Conservation (phyloP, 768 basidiomycete genomes). For the Suillus ampliporus region DNA sequence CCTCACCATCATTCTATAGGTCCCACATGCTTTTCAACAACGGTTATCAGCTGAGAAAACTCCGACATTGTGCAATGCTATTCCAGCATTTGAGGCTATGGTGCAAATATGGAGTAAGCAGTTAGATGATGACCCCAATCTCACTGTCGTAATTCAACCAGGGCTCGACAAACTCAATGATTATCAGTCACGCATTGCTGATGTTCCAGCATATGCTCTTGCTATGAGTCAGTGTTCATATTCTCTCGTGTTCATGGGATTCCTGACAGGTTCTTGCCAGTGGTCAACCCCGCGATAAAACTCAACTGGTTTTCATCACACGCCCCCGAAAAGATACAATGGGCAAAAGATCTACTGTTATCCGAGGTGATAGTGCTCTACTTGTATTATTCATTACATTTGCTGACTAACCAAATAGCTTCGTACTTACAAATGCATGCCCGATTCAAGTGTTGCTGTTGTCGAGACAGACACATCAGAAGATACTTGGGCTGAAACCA, state of each 20-base stretch:
- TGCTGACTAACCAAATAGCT: not conserved
- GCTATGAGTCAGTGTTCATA: slow-evolving; percentile 2
- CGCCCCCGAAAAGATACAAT: not conserved
- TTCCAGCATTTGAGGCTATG: slow-evolving; percentile 32
- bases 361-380: not conserved
- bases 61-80: slow-evolving; percentile 31
- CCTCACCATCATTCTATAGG: slow-evolving; percentile 22
- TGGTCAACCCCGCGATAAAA: slow-evolving; percentile 15
- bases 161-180: slow-evolving; percentile 37
- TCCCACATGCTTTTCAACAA: slow-evolving; percentile 41
- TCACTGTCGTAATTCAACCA: slow-evolving; percentile 26
- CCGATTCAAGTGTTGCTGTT: not conserved
- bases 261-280: slow-evolving; percentile 10
- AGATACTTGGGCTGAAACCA: not conserved
- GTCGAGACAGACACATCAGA: not conserved
- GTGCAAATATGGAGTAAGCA: slow-evolving; percentile 26
- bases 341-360: slow-evolving; percentile 4
- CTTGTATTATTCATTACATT: no score
- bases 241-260: slow-evolving; percentile 7
- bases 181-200: slow-evolving; percentile 25
- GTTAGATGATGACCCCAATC: slow-evolving; percentile 15
- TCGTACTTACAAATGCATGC: not conserved
- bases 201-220: slow-evolving; percentile 2
- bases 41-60: slow-evolving; percentile 36
- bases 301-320: not conserved